Evolutionary conservation across 441 rosid species (phyloP).

Genomic region (Pelargonium citronellum): DNA sequence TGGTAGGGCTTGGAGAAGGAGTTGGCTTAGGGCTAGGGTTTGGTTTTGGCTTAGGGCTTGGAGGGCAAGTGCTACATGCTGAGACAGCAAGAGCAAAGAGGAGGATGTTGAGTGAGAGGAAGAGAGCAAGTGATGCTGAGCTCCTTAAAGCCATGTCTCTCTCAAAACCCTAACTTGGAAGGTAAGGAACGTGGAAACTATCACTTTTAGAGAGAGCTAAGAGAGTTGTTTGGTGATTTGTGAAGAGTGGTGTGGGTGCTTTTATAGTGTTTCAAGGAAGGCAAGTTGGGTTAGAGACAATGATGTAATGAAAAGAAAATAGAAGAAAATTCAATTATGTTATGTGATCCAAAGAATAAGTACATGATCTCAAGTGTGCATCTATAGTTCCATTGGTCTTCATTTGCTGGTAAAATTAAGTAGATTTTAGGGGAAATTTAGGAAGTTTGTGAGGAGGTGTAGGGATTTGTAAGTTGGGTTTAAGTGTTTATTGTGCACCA

Average conservation of each 20-base stretch:
- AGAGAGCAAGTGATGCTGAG: neutral
- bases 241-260: neutral
- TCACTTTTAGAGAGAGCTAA: neutral
- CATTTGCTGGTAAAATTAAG: neutral
- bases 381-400: neutral
- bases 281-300: neutral
- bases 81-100: neutral
- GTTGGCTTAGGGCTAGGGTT: neutral
- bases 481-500: too few relatives aligned
- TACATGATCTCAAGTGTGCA: neutral
- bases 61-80: neutral
- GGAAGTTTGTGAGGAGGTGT: neutral
- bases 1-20: neutral
- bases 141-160: neutral
- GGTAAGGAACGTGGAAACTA: too few relatives aligned
- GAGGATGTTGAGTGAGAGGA: neutral
- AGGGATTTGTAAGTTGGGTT: neutral
- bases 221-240: neutral
- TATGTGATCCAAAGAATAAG: neutral
- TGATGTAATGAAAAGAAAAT: neutral
- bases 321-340: neutral
- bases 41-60: neutral
- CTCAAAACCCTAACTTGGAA: neutral
- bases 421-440: neutral
- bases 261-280: neutral